These are phyloP conservation scores for Isatis tinctoria DNA, from an alignment of 345 rosid species.

Conservation along the genomic window DNA sequence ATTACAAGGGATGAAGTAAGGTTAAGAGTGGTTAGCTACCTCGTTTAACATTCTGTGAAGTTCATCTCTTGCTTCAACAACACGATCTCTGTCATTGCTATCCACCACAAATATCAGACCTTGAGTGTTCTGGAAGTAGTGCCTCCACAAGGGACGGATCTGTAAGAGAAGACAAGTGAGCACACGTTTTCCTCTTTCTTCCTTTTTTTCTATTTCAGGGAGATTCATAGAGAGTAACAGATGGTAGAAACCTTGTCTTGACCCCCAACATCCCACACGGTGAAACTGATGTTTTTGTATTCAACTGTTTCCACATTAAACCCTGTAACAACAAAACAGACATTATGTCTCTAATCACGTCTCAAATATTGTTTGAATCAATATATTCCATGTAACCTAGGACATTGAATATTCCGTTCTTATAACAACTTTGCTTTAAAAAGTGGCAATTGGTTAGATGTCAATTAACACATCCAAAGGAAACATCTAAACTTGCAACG, in stretches of 20 bases:
- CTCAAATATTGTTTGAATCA: background rate
- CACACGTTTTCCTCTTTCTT: background rate
- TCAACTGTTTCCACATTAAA: constrained; percentile 90
- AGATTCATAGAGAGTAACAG: constrained; percentile 1
- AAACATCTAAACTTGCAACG: no score
- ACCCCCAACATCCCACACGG: constrained; percentile 96
- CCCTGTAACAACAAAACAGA: constrained; percentile 37
- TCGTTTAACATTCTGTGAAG: constrained; percentile 89
- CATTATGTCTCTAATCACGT: background rate
- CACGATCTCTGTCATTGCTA: constrained; percentile 63
- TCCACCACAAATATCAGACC: constrained; percentile 88
- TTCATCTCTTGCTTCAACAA: constrained; percentile 71
- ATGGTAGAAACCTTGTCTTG: constrained; percentile 66
- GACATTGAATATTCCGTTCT: background rate
- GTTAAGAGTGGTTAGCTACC: constrained; percentile 33
- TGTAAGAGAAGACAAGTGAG: constrained; percentile 26
- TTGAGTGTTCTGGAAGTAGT: constrained; percentile 82
- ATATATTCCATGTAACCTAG: background rate
- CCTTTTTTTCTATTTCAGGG: background rate
- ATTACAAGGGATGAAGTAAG: background rate
- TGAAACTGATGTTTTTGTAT: constrained; percentile 88
- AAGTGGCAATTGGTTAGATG: background rate
- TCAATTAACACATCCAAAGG: background rate
- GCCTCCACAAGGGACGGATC: constrained; percentile 93
- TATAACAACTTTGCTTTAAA: background rate